These are phyloP conservation scores for Letharia lupina DNA, from an alignment of 495 filamentous ascomycete genomes.

Conservation along the genomic window DNA sequence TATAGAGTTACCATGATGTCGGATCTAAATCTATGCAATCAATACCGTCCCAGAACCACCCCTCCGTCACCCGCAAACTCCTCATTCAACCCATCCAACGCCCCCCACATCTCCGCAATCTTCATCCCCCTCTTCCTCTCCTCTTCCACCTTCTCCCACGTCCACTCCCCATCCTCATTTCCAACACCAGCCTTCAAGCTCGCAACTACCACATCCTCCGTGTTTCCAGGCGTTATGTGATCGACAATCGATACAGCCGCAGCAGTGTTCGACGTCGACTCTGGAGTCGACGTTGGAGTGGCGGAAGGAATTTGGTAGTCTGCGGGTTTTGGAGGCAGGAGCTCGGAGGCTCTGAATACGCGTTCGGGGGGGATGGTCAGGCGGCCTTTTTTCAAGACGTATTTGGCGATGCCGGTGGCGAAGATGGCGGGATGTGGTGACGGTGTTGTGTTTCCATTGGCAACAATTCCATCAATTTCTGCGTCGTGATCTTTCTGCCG, in stretches of 20 bases:
- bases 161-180: conserved; percentile 36
- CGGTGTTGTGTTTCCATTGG: neutral
- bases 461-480: conserved; percentile 1
- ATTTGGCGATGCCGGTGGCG: conserved; percentile 73
- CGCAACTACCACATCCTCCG: conserved; percentile 11
- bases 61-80: conserved; percentile 29
- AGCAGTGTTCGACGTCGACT: conserved; percentile 6
- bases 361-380: conserved; percentile 78
- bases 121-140: conserved; percentile 48
- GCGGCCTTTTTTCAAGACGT: conserved; percentile 82
- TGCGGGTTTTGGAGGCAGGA: conserved; percentile 51
- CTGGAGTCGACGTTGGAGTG: neutral
- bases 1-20: neutral
- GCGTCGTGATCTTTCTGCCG: neutral
- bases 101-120: conserved; percentile 44
- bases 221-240: conserved; percentile 10
- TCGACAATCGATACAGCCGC: conserved; percentile 3
- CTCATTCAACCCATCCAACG: conserved; percentile 40
- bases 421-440: conserved; percentile 40
- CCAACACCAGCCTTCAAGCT: conserved; percentile 2
- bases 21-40: neutral
- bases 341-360: conserved; percentile 55
- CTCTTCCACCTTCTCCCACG: conserved; percentile 48
- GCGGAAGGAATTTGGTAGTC: conserved; percentile 14
- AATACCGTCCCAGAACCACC: conserved; percentile 20